phyloP scores from a whole-genome alignment of 805 yeast species.

The Torulaspora delbrueckii region DNA sequence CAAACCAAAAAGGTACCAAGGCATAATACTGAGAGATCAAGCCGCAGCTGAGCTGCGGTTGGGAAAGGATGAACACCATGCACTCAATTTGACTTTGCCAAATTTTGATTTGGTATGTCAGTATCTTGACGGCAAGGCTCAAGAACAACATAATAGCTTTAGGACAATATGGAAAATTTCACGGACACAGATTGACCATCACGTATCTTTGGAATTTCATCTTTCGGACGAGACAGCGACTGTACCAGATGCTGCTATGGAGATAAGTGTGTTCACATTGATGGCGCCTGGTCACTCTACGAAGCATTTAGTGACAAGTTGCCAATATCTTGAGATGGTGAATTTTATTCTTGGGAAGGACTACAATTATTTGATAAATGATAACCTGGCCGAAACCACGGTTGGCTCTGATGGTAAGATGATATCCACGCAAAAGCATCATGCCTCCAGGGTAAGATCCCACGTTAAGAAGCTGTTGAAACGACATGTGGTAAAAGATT shows the following conservation, averaged over 20 bases:
- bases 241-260: slow-evolving; percentile 6
- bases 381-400: slow-evolving; percentile 18
- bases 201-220: slow-evolving; percentile 9
- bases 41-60: slow-evolving; percentile 14
- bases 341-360: slow-evolving; percentile 18
- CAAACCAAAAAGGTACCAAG: slow-evolving; percentile 7
- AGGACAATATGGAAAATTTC: slow-evolving; percentile 19
- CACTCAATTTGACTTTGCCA: slow-evolving; percentile 7
- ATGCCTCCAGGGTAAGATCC: slow-evolving; percentile 21
- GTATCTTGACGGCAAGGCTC: slow-evolving; percentile 1
- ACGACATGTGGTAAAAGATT: slow-evolving; percentile 20
- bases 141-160: slow-evolving; percentile 6
- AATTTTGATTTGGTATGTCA: slow-evolving; percentile 8
- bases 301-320: slow-evolving; percentile 19
- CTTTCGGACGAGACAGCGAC: slow-evolving; percentile 12
- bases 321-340: slow-evolving; percentile 20
- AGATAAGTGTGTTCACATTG: slow-evolving; percentile 13
- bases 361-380: slow-evolving; percentile 16
- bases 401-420: slow-evolving; percentile 22
- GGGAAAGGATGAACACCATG: slow-evolving; percentile 6
- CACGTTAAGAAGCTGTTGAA: slow-evolving; percentile 19
- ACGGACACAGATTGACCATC: slow-evolving; percentile 14
- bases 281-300: slow-evolving; percentile 10
- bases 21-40: slow-evolving; percentile 14
- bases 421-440: slow-evolving; percentile 20